Evolutionary conservation across 1,139 yeast species (phyloP), one percentile per base, ranked within the genome.

Genomic region (Magnusiomyces tetraspermus): DNA sequence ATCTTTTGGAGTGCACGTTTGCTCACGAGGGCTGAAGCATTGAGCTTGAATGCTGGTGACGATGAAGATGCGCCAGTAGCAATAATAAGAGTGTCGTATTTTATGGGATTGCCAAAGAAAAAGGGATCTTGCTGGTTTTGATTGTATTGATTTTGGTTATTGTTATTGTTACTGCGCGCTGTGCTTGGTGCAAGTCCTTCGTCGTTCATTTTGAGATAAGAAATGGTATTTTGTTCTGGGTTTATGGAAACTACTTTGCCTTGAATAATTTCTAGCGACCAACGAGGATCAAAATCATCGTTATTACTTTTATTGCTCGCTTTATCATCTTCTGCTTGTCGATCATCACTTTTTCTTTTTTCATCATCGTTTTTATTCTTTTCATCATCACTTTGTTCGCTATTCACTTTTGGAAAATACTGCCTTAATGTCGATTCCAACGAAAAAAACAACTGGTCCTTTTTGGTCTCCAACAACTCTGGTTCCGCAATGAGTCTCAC

Each of bases 41-140:
- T 51, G 11, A 54, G 50, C 30, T 54, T 54, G 48, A 54, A 54
- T 4, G 56, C 56, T 1, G 56, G 51, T 2, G 54, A 51, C 3
- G 54, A 51, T 5, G 56, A 51, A 6, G 54, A 52, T 10, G 56
- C 54, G 30, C 56, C 56, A 5, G 56, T 54, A 11, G 56, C 56
- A 17, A 54, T 41, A 23, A 54, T 46, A 10, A 54, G 53, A 28
- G 36, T 44, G 46, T 54, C 50, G 37, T 33, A 54, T 19, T 45
- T 2, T 15, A 50, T 26, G 4, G 54, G 38, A n/a, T 54, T 49
- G 41, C 54, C 49, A 21, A 51, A 51, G 36, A 49, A 54, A 28
- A n/a, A n/a, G n/a, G n/a, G n/a, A n/a, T n/a, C n/a, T n/a, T n/a
- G n/a, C n/a, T n/a, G n/a, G n/a, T n/a, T n/a, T n/a, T n/a, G n/a